Conservation (phyloP, 805 yeast species). For the Wickerhamomyces hampshirensis region DNA sequence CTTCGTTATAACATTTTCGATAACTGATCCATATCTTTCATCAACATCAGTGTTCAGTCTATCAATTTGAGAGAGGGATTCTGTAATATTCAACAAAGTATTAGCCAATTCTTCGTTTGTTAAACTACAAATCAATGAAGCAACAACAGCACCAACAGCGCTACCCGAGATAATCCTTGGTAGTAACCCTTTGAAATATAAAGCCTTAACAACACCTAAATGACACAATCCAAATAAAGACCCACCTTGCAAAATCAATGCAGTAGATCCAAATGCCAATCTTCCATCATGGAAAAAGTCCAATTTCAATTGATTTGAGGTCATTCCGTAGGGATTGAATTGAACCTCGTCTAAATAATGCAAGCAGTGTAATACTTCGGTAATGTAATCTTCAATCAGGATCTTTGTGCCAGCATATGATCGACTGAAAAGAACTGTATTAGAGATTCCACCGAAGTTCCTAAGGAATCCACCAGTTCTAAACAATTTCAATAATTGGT, state of each 20-base stretch:
- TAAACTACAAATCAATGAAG: slow-evolving; percentile 74
- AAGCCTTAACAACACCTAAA: slow-evolving; percentile 83
- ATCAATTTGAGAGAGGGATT: slow-evolving; percentile 35
- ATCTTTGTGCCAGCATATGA: slow-evolving; percentile 86
- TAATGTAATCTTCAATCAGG: slow-evolving; percentile 80
- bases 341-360: slow-evolving; percentile 44
- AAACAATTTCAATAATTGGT: slow-evolving; percentile 56
- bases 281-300: slow-evolving; percentile 83
- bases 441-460: slow-evolving; percentile 88
- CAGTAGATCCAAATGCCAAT: slow-evolving; percentile 87
- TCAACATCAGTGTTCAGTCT: slow-evolving; percentile 48
- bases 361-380: slow-evolving; percentile 68
- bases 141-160: slow-evolving; percentile 92
- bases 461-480: slow-evolving; percentile 77
- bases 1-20: slow-evolving; percentile 69
- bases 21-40: slow-evolving; percentile 60
- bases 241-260: slow-evolving; percentile 90
- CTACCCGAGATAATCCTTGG: slow-evolving; percentile 89
- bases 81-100: slow-evolving; percentile 37
- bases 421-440: slow-evolving; percentile 70
- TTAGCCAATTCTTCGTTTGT: slow-evolving; percentile 57
- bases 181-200: slow-evolving; percentile 67
- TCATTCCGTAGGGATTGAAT: slow-evolving; percentile 27
- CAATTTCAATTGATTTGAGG: slow-evolving; percentile 47
- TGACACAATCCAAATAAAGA: slow-evolving; percentile 92